phyloP scores from a whole-genome alignment of 2,329 filamentous ascomycete genomes.

The Cytospora piceae region DNA sequence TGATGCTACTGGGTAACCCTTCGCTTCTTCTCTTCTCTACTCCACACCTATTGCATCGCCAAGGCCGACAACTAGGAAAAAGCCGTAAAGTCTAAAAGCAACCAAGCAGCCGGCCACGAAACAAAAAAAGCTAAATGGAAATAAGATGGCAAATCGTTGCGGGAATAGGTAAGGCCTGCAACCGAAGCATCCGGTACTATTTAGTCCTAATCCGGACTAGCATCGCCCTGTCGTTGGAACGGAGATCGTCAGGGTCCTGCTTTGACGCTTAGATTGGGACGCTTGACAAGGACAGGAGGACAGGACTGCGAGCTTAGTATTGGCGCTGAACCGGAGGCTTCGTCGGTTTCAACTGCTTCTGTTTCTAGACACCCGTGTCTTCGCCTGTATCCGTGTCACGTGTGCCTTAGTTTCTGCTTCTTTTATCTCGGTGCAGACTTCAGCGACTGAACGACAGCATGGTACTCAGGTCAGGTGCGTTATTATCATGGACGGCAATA shows the following conservation, averaged over 20 bases:
- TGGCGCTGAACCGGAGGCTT: background rate
- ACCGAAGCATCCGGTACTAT: conserved; percentile 21
- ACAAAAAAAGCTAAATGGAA: conserved; percentile 18
- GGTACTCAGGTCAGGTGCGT: too few relatives aligned
- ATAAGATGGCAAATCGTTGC: conserved; percentile 29
- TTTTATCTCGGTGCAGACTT: background rate
- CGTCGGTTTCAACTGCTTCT: background rate
- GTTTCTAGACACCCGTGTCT: background rate
- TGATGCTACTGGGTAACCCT: background rate
- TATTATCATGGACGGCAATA: background rate
- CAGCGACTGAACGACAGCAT: background rate
- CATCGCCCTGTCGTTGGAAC: conserved; percentile 2
- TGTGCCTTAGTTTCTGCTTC: background rate
- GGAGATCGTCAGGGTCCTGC: conserved; percentile 29
- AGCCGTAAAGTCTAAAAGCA: conserved; percentile 4
- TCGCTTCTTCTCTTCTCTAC: background rate
- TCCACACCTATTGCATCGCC: conserved; percentile 11
- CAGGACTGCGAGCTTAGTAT: background rate
- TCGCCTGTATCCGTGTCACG: background rate
- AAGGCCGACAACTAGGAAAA: conserved; percentile 13
- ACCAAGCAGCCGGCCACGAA: background rate
- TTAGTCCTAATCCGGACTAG: background rate
- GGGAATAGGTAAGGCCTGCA: conserved; percentile 18
- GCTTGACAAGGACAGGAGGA: background rate
- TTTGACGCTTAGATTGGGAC: conserved; percentile 10